These are phyloP conservation scores for Yamadazyma insecticola DNA, from an alignment of 805 yeast genomes.

Conservation along the genomic window DNA sequence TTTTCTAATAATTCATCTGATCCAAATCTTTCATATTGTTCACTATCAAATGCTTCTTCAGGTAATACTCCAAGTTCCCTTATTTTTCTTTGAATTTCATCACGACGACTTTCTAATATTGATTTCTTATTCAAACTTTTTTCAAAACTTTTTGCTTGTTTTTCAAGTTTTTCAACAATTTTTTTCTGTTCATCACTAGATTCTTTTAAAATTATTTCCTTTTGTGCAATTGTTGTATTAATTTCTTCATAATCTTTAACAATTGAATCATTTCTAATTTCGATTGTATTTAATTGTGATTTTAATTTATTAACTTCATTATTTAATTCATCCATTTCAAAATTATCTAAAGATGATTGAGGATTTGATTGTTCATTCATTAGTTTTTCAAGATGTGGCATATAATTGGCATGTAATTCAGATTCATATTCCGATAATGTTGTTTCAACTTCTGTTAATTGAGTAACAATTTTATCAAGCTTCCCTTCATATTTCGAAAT, in stretches of 20 bases:
- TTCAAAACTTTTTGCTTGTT: slow-evolving; percentile 60
- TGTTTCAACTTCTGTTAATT: slow-evolving; percentile 43
- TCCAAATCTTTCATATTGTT: slow-evolving; percentile 34
- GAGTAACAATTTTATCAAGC: slow-evolving; percentile 36
- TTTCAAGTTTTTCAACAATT: slow-evolving; percentile 53
- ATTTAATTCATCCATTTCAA: slow-evolving; percentile 14
- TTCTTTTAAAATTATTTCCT: slow-evolving; percentile 40
- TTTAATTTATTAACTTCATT: slow-evolving; percentile 20
- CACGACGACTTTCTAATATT: slow-evolving; percentile 54
- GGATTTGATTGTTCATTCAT: slow-evolving; percentile 8
- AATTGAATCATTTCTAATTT: slow-evolving; percentile 22
- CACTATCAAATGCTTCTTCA: slow-evolving; percentile 64
- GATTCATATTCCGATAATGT: slow-evolving; percentile 44
- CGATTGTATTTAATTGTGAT: slow-evolving; percentile 23
- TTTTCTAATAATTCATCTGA: slow-evolving; percentile 52
- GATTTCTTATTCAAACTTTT: slow-evolving; percentile 59
- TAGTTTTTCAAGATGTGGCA: slow-evolving; percentile 40
- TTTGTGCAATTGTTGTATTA: slow-evolving; percentile 23
- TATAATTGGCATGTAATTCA: slow-evolving; percentile 54
- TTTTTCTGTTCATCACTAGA: slow-evolving; percentile 56
- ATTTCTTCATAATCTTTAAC: slow-evolving; percentile 23
- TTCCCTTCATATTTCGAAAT: slow-evolving; percentile 36
- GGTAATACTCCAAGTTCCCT: slow-evolving; percentile 87
- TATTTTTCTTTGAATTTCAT: slow-evolving; percentile 67
- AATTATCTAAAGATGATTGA: slow-evolving; percentile 8